Base-by-base conservation (phyloP, 2,329 filamentous ascomycete genomes). In the Hypoxylon rubiginosum region DNA sequence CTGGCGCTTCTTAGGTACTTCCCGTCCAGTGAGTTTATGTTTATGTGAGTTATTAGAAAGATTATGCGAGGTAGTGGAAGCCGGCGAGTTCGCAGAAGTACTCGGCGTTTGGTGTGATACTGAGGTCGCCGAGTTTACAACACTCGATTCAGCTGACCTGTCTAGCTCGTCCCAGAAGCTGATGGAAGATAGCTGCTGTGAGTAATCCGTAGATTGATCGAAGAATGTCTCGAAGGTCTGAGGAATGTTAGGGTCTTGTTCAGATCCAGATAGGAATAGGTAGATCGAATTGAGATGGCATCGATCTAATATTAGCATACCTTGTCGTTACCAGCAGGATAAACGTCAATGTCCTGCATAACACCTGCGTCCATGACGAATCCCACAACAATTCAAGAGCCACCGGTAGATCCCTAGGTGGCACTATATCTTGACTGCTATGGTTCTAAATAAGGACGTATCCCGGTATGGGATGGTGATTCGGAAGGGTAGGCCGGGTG, bases 281-380 rank as follows among this genome's bases (percentile, higher is more conserved):
- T 50, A 46, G 34, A 56, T 59, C 43, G 45, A 50, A 17, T 10
- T 46, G 19, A 46, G 49, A 39, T 61, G 43, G 48, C 30, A 48
- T 59, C 24, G 46, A 61, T 62, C 54, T 36, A 45, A 39, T 53
- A 62, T 66, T 7, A 21, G 39, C 70, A 69, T 74, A 78, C 76
- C 72, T 77, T 76, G 67, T 69, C 75, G 72, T 75, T 74, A 62
- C 74, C 66, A 68, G 74, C 67, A 67, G 74, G 73, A 70, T 75
- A 76, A 66, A 75, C 72, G 72, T 76, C 76, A 66, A 77, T 77
- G 73, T 77, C 75, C 72, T 76, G 75, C 70, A 77, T 76, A 71
- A 75, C 75, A 75, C 75, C 70, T 72, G 73, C 69, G 73, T 76
- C 75, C 75, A 78, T 78, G 74, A 76, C 76, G 75, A 77, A 68